A percentile compares a stretch with the other conserved stretches of the same genome.
Conservation (phyloP, 108 stramenopile genomes). For the Mayamaea pseudoterrestris region DNA sequence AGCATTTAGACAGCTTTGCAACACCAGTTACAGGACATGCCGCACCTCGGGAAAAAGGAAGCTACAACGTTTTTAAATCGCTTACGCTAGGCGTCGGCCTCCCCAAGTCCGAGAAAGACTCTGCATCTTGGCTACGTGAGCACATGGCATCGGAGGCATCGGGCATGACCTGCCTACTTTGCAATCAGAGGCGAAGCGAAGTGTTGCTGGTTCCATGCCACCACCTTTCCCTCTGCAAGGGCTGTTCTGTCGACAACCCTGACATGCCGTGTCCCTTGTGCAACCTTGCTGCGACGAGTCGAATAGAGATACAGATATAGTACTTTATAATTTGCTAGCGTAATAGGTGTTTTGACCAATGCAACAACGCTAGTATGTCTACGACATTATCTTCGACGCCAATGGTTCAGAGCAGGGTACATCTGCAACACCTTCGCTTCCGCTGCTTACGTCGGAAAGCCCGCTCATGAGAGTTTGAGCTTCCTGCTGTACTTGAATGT, state of each 20-base stretch:
- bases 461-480: too few relatives aligned
- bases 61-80: not conserved
- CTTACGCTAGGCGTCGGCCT: not conserved
- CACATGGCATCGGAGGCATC: not conserved
- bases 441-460: too few relatives aligned
- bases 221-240: slow-evolving; percentile 3
- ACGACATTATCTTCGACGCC: not conserved
- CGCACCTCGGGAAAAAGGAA: not conserved
- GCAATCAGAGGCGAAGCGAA: slow-evolving; percentile 1
- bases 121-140: not conserved
- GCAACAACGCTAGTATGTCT: not conserved
- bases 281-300: not conserved
- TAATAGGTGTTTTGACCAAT: not conserved
- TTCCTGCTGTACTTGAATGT: too few relatives aligned
- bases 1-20: not conserved
- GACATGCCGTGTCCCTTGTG: slow-evolving; percentile 6
- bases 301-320: not conserved
- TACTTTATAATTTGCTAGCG: not conserved
- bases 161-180: slow-evolving; percentile 2
- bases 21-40: not conserved
- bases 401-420: not conserved
- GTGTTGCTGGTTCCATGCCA: slow-evolving; percentile 4
- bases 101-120: not conserved
- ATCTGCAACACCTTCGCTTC: not conserved
- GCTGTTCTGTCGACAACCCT: not conserved